Evolutionary conservation across 78 protist genomes (phyloP).

Genomic region (Chrysochromulina tobinii): DNA sequence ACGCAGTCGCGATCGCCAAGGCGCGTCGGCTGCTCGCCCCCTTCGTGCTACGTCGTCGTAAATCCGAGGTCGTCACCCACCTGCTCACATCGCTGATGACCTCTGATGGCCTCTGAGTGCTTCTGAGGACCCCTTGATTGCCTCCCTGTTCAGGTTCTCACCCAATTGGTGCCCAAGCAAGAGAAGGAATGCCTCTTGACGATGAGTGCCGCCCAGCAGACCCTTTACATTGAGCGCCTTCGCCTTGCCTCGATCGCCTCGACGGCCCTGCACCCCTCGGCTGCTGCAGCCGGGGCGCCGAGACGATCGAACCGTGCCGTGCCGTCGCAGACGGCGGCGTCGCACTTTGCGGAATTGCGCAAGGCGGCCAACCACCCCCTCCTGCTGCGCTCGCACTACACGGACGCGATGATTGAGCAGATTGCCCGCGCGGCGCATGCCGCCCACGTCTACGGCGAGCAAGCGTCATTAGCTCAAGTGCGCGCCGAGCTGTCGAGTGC

Average conservation of each 20-base stretch:
- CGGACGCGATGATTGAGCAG: not conserved
- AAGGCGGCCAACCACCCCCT: slow-evolving; percentile 7
- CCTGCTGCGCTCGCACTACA: not conserved
- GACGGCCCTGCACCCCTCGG: too few relatives aligned
- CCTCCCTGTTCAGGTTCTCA: not conserved
- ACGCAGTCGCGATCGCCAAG: not conserved
- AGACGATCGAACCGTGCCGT: not conserved
- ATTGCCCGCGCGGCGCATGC: not conserved
- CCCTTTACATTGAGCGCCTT: not conserved
- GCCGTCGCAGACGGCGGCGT: too few relatives aligned
- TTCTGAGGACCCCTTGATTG: not conserved
- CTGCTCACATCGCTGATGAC: slow-evolving; percentile 36
- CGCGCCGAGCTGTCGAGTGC: not conserved
- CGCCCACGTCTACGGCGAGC: not conserved
- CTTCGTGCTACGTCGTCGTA: slow-evolving; percentile 55
- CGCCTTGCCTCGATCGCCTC: too few relatives aligned
- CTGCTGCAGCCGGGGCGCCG: not conserved
- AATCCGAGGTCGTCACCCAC: slow-evolving; percentile 48
- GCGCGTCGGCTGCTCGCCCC: slow-evolving; percentile 21
- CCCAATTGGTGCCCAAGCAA: not conserved
- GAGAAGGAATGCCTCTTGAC: not conserved
- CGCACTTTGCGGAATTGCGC: slow-evolving; percentile 5
- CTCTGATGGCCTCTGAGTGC: not conserved
- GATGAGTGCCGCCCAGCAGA: not conserved
- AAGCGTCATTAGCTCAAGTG: not conserved